These are phyloP conservation scores for Hirsutella minnesotensis DNA, from an alignment of 2,329 filamentous ascomycete species.

Conservation along the genomic window DNA sequence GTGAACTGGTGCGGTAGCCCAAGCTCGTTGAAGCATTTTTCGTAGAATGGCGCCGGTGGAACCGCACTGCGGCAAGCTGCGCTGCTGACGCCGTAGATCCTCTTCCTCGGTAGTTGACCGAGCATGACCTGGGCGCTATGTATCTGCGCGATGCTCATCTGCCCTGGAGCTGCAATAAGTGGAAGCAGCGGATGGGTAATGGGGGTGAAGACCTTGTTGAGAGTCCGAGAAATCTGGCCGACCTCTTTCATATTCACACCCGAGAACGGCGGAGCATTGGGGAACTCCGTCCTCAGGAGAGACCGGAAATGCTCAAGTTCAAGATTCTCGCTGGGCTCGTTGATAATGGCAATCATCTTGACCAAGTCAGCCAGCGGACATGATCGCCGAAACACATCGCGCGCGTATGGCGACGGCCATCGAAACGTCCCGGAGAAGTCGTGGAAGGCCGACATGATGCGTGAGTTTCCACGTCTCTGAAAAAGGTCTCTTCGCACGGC, in stretches of 20 bases:
- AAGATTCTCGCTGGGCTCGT: slow-evolving; percentile 75
- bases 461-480: slow-evolving; percentile 62
- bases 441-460: slow-evolving; percentile 86
- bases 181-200: slow-evolving; percentile 79
- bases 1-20: slow-evolving; percentile 76
- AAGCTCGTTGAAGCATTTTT: slow-evolving; percentile 71
- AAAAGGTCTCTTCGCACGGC: slow-evolving; percentile 56
- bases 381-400: slow-evolving; percentile 59
- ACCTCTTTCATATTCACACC: slow-evolving; percentile 79
- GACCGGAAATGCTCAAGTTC: slow-evolving; percentile 84
- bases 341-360: slow-evolving; percentile 82
- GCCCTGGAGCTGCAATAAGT: slow-evolving; percentile 74
- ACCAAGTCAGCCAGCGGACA: slow-evolving; percentile 71
- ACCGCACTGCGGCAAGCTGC: slow-evolving; percentile 50
- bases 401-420: slow-evolving; percentile 65
- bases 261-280: slow-evolving; percentile 61
- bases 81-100: slow-evolving; percentile 69
- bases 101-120: slow-evolving; percentile 68
- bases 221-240: slow-evolving; percentile 72
- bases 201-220: slow-evolving; percentile 79
- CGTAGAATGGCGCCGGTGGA: slow-evolving; percentile 73
- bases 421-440: slow-evolving; percentile 78
- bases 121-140: slow-evolving; percentile 68
- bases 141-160: slow-evolving; percentile 77
- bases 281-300: slow-evolving; percentile 56